A percentile compares a stretch with the other conserved stretches of the same genome.
phyloP scores from a whole-genome alignment of 2,329 filamentous ascomycete genomes.

The Geosmithia putterillii region DNA sequence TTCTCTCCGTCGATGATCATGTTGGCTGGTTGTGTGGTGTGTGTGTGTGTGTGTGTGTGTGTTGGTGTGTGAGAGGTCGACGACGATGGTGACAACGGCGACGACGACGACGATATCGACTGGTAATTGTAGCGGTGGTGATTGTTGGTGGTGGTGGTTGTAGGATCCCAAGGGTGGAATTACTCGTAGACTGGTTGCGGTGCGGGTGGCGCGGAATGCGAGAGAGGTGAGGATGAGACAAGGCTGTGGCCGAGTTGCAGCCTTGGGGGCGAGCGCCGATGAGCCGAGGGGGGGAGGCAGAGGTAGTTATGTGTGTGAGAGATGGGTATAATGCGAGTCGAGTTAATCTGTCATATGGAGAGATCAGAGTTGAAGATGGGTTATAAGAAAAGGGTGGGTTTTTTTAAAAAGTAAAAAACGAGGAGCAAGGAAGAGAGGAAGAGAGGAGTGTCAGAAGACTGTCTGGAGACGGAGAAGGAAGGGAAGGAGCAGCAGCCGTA shows the following conservation, averaged over 20 bases:
- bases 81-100: too few species aligned
- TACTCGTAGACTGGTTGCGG: too few species aligned
- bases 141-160: neutral
- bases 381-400: too few species aligned
- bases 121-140: neutral
- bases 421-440: neutral
- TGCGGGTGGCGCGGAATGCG: too few species aligned
- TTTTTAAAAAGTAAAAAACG: too few species aligned
- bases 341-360: neutral
- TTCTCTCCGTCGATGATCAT: conserved; percentile 95
- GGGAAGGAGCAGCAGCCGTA: neutral
- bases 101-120: too few species aligned
- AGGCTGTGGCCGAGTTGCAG: neutral
- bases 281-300: neutral
- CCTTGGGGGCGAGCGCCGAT: neutral
- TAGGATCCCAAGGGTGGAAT: too few species aligned
- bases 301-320: neutral
- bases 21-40: too few species aligned
- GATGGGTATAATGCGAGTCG: neutral
- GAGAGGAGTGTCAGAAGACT: neutral
- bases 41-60: too few species aligned
- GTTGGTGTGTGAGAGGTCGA: too few species aligned
- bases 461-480: too few species aligned
- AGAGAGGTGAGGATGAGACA: neutral
- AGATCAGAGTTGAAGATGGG: neutral